These are phyloP conservation scores for Volvox reticuliferus DNA, from an alignment of 139 green algal species.

Conservation along the genomic window DNA sequence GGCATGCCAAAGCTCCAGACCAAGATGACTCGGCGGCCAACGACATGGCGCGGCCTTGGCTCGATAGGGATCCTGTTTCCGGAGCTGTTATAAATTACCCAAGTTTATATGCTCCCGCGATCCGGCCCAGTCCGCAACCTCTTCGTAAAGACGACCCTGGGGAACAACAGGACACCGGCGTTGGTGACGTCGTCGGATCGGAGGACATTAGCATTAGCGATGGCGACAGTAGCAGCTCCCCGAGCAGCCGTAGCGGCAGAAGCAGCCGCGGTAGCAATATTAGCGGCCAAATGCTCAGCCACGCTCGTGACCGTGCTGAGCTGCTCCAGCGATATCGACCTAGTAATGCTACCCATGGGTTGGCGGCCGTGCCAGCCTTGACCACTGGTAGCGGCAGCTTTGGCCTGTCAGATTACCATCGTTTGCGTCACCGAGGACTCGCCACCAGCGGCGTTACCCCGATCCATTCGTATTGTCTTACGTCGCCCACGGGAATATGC, in stretches of 20 bases:
- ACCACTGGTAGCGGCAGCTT: background rate
- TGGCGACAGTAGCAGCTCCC: too few relatives aligned
- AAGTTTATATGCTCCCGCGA: background rate
- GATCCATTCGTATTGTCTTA: constrained; percentile 24
- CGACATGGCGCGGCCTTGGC: background rate
- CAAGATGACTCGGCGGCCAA: background rate
- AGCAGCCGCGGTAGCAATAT: background rate
- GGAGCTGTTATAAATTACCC: background rate
- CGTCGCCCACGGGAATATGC: background rate
- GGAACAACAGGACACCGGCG: too few relatives aligned
- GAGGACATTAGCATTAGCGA: too few relatives aligned
- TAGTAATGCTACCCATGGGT: too few relatives aligned
- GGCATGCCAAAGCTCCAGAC: background rate
- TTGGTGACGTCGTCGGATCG: too few relatives aligned
- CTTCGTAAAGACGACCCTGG: too few relatives aligned
- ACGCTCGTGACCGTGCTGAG: too few relatives aligned
- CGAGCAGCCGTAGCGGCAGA: background rate
- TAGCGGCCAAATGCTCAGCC: too few relatives aligned
- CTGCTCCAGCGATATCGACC: too few relatives aligned
- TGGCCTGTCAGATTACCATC: background rate
- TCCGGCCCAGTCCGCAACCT: background rate
- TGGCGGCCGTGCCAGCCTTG: background rate
- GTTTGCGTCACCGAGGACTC: background rate
- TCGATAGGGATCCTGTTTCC: background rate
- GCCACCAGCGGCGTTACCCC: background rate